Conservation (phyloP, 768 basidiomycete genomes). For the Tylopilus balloui region DNA sequence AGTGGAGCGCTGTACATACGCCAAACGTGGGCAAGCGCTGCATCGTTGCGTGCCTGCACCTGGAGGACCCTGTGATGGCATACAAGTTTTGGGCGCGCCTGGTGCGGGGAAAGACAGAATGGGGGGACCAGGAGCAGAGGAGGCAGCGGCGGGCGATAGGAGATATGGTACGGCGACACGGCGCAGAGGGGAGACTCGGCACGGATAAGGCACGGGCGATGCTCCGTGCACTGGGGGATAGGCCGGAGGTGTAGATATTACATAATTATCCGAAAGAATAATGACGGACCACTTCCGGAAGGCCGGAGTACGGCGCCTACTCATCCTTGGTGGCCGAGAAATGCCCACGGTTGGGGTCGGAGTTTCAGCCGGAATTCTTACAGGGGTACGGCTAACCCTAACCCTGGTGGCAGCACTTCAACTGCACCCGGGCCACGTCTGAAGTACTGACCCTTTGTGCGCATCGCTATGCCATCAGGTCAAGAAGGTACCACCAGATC, state of each 20-base stretch:
- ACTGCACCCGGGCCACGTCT: too few relatives aligned
- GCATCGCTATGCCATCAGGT: slow-evolving; percentile 17
- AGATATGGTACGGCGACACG: slow-evolving; percentile 29
- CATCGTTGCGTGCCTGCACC: slow-evolving; percentile 45
- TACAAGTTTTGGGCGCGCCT: slow-evolving; percentile 57
- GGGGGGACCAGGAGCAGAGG: slow-evolving; percentile 45
- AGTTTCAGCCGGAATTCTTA: too few relatives aligned
- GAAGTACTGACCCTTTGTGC: too few relatives aligned
- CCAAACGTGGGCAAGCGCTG: slow-evolving; percentile 50
- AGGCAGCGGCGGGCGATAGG: slow-evolving; percentile 41
- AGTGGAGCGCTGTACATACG: slow-evolving; percentile 36
- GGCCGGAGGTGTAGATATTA: slow-evolving; percentile 14
- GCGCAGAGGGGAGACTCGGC: slow-evolving; percentile 26
- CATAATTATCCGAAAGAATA: neutral
- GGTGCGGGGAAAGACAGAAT: slow-evolving; percentile 41
- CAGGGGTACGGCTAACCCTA: too few relatives aligned
- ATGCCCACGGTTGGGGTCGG: too few relatives aligned
- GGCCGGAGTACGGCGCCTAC: too few relatives aligned
- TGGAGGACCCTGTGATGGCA: slow-evolving; percentile 48
- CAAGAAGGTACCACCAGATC: slow-evolving; percentile 30
- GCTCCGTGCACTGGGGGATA: slow-evolving; percentile 16
- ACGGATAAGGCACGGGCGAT: slow-evolving; percentile 15
- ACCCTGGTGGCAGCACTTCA: too few relatives aligned
- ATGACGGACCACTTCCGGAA: too few relatives aligned
- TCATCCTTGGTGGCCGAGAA: too few relatives aligned